A percentile compares a stretch with the other conserved stretches of the same genome.
Conservation (phyloP, 257 asterid genomes). For the Lavandula angustifolia region DNA sequence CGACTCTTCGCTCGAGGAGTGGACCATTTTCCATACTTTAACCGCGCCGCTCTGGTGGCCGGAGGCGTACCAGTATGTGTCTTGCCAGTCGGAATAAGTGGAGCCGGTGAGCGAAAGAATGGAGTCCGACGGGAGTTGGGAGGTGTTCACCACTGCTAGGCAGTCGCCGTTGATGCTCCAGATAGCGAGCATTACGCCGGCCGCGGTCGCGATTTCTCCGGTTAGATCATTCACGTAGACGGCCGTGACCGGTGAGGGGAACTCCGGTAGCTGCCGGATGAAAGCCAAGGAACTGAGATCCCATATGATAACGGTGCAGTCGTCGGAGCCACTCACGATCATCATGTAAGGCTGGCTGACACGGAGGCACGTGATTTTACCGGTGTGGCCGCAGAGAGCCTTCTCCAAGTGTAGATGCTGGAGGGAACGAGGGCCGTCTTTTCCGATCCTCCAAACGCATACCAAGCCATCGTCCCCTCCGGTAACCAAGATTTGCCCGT, state of each 20-base stretch:
- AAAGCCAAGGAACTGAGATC: slow-evolving; percentile 91
- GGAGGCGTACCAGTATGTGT: slow-evolving; percentile 81
- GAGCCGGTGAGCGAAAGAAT: slow-evolving; percentile 76
- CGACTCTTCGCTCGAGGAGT: slow-evolving; percentile 63
- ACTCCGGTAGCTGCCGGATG: slow-evolving; percentile 86
- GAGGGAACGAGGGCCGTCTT: slow-evolving; percentile 73
- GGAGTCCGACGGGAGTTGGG: slow-evolving; percentile 95
- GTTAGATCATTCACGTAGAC: slow-evolving; percentile 79
- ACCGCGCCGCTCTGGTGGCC: slow-evolving; percentile 99
- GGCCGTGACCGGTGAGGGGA: slow-evolving; percentile 88
- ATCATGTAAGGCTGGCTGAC: slow-evolving; percentile 98
- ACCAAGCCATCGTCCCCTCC: slow-evolving; percentile 93
- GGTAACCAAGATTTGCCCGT: slow-evolving; percentile 80
- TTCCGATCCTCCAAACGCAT: slow-evolving; percentile 82
- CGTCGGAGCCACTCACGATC: slow-evolving; percentile 96
- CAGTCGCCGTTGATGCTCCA: slow-evolving; percentile 98
- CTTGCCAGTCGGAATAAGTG: slow-evolving; percentile 79
- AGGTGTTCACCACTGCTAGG: slow-evolving; percentile 89
- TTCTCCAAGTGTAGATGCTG: slow-evolving; percentile 66
- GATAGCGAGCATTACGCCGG: slow-evolving; percentile 88
- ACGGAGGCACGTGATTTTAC: slow-evolving; percentile 79
- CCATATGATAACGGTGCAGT: slow-evolving; percentile 86
- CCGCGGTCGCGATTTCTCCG: slow-evolving; percentile 89
- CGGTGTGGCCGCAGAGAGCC: slow-evolving; percentile 86
- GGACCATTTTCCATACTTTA: slow-evolving; percentile 95